Percentiles rank a stretch among this genome's conserved stretches.
Conservation (phyloP, 192 early-diverging fungal species). For the Coemansia asiatica region DNA sequence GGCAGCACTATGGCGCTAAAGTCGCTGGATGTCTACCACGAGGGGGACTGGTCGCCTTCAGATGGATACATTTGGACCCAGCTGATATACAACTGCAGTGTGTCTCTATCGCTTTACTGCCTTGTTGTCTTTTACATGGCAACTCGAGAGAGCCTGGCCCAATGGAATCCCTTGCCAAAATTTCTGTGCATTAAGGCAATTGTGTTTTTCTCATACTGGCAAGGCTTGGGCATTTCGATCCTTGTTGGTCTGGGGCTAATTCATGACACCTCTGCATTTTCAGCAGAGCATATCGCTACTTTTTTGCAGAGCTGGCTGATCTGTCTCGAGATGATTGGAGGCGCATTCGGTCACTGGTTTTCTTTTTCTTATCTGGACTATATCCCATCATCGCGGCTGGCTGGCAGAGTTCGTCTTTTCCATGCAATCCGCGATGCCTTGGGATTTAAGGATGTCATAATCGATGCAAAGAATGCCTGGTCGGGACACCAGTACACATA, state of each 20-base stretch:
- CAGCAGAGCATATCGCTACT: conserved; percentile 69
- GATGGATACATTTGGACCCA: conserved; percentile 80
- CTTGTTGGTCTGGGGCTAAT: conserved; percentile 76
- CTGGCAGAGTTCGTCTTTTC: conserved; percentile 71
- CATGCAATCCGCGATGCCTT: conserved; percentile 80
- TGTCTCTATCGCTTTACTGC: conserved; percentile 84
- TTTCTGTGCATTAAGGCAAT: conserved; percentile 92
- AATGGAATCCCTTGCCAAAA: conserved; percentile 86
- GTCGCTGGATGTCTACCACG: conserved; percentile 69
- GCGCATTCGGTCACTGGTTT: conserved; percentile 77
- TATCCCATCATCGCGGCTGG: conserved; percentile 64
- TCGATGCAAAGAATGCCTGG: conserved; percentile 78
- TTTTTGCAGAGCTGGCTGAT: conserved; percentile 90
- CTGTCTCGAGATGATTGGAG: conserved; percentile 85
- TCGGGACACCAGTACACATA: conserved; percentile 78
- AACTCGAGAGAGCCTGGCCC: conserved; percentile 69
- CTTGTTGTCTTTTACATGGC: conserved; percentile 85
- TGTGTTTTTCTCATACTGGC: conserved; percentile 95
- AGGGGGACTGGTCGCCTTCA: conserved; percentile 70
- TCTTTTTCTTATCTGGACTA: conserved; percentile 86
- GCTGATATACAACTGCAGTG: conserved; percentile 84
- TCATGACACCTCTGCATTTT: conserved; percentile 59
- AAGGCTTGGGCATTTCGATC: conserved; percentile 80
- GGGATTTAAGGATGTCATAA: conserved; percentile 79
- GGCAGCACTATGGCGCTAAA: conserved; percentile 80